These are phyloP conservation scores for Trichoderma citrinoviride DNA, from an alignment of 2,329 filamentous ascomycete species.

Conservation along the genomic window DNA sequence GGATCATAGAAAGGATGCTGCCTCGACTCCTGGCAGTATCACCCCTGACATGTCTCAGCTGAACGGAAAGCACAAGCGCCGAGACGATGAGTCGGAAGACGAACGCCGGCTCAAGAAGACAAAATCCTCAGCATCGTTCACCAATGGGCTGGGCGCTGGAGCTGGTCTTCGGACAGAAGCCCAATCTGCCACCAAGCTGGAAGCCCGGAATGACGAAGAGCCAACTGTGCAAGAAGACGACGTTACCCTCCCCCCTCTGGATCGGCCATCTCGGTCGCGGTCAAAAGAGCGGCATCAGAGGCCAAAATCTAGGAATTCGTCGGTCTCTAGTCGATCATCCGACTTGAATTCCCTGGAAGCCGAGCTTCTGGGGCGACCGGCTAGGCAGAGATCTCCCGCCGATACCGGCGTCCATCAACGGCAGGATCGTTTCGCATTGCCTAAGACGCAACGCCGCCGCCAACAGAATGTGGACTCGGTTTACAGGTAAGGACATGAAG, in stretches of 20 bases:
- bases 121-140: neutral
- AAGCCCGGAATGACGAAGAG: neutral
- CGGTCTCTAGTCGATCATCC: constrained; percentile 35
- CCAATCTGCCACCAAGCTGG: constrained; percentile 19
- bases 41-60: neutral
- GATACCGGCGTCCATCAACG: constrained; percentile 27
- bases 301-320: constrained; percentile 32
- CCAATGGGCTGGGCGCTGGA: neutral
- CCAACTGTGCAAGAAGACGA: neutral
- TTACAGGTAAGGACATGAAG: constrained; percentile 34
- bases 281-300: constrained; percentile 24
- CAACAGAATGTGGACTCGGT: constrained; percentile 39
- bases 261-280: constrained; percentile 6
- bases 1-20: neutral
- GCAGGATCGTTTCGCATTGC: constrained; percentile 23
- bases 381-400: constrained; percentile 33
- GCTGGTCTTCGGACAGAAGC: neutral
- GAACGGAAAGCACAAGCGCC: constrained; percentile 18
- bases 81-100: constrained; percentile 15
- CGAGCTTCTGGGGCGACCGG: constrained; percentile 37
- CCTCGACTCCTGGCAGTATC: neutral
- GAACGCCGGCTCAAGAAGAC: constrained; percentile 16
- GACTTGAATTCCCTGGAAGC: constrained; percentile 41
- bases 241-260: constrained; percentile 1
- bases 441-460: constrained; percentile 35